Base-by-base conservation (phyloP, 2,329 filamentous ascomycete genomes). In the Lizonia empirigonia region DNA sequence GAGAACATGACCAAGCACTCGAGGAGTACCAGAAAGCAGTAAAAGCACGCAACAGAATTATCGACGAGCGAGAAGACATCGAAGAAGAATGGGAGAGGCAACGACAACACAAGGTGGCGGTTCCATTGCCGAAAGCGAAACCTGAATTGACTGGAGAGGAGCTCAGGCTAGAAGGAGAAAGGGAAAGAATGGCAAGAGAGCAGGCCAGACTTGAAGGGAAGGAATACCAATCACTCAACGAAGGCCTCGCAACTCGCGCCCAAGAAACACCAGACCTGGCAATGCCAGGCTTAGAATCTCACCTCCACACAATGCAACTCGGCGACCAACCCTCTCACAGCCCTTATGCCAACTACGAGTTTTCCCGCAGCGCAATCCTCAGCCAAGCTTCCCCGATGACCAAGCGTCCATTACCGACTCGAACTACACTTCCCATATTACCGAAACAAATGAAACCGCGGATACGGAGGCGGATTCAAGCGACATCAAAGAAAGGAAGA, bases 21-120 rank as follows among this genome's bases (percentile, higher is more conserved):
- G 89, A 89, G 65, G 78, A 78, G 7, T 88, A 90, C 66, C 81
- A 87, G 22, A 80, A 84, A 63, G 82, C 85, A 9, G 71, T 89
- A 53, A 90, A 89, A 70, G 81, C 85, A 52, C 84, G 84, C 27
- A 82, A 85, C 30, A 87, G 82, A 60, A 80, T 82, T 8, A 77
- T 90, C 66, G 81, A 81, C 38, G 84, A 88, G 50, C 81, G 85
- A 6, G 77, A 82, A 27, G 88, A 87, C 65, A 72, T 85, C 1
- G 67, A 80, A 62, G 79, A 80, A 58, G 75, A 73, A 32, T 68
- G 65, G 51, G 70, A 75, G 40, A 72, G 73, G 50, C 68, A 75
- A 12, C 63, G 62, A 8, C 51, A 61, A 34, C 68, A 75, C n/a
- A 58, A 58, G 6, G 49, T 53, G 26, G 70, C 68, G 32, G 44